phyloP scores from a whole-genome alignment of 2,329 filamentous ascomycete species.

The Magnaporthales sp. region DNA sequence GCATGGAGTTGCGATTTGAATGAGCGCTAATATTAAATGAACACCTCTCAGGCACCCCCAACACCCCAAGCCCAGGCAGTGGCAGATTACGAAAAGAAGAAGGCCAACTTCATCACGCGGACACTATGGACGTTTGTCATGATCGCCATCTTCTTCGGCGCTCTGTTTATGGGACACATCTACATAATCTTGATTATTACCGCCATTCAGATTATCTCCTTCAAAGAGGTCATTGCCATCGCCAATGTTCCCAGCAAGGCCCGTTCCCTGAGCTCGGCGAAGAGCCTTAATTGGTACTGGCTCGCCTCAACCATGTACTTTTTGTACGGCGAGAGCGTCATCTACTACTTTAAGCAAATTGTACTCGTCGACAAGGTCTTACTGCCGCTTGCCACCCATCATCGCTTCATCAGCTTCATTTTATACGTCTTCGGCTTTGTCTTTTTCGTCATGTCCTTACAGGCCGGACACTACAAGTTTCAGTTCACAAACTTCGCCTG shows the following conservation, averaged over 20 bases:
- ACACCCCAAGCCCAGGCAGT: slow-evolving; percentile 28
- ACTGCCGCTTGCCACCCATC: slow-evolving; percentile 88
- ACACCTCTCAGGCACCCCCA: slow-evolving; percentile 29
- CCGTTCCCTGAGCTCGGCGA: slow-evolving; percentile 84
- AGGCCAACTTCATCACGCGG: slow-evolving; percentile 92
- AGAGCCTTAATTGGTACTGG: slow-evolving; percentile 98
- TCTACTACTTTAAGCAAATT: slow-evolving; percentile 99
- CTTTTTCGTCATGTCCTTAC: slow-evolving; percentile 91
- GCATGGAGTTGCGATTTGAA: neutral
- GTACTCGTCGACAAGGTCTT: slow-evolving; percentile 90
- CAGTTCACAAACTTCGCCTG: slow-evolving; percentile 99
- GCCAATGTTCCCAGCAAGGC: slow-evolving; percentile 89
- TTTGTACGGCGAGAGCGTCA: slow-evolving; percentile 95
- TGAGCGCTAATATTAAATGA: slow-evolving; percentile 4
- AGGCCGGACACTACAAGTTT: slow-evolving; percentile 94
- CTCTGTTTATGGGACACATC: slow-evolving; percentile 93
- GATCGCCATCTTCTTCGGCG: slow-evolving; percentile 85
- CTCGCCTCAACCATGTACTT: slow-evolving; percentile 99
- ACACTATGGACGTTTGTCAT: slow-evolving; percentile 98
- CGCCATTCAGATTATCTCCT: slow-evolving; percentile 85
- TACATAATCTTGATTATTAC: slow-evolving; percentile 94
- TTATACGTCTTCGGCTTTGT: slow-evolving; percentile 98
- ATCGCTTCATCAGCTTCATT: slow-evolving; percentile 97
- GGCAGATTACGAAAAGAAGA: slow-evolving; percentile 95
- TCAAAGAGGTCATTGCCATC: slow-evolving; percentile 99